Percentiles rank a stretch among this genome's conserved stretches.
phyloP scores from a whole-genome alignment of 208 protist genomes.

The Vickermania ingenoplastis region DNA sequence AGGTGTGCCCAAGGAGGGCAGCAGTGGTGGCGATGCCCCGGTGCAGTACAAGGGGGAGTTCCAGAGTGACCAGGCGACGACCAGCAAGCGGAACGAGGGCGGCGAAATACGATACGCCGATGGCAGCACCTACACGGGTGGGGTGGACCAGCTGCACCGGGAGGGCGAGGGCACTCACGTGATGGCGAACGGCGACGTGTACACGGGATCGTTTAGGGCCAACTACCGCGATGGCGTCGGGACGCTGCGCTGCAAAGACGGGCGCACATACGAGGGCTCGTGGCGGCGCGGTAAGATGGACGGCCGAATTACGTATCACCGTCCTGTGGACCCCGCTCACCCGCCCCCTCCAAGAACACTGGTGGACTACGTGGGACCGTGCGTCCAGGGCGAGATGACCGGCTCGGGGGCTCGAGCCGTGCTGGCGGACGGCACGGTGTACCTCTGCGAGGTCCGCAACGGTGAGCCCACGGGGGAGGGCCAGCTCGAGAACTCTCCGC shows the following conservation, averaged over 20 bases:
- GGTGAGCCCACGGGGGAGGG: slow-evolving; percentile 44
- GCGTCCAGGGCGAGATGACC: slow-evolving; percentile 44
- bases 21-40: slow-evolving; percentile 4
- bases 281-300: slow-evolving; percentile 44
- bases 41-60: slow-evolving; percentile 52
- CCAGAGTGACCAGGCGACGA: slow-evolving; percentile 24
- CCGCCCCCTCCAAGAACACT: slow-evolving; percentile 8
- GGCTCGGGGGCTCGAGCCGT: slow-evolving; percentile 26
- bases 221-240: slow-evolving; percentile 45
- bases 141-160: slow-evolving; percentile 31
- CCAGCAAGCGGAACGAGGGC: not conserved
- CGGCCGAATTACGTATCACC: slow-evolving; percentile 22
- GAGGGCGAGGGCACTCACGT: slow-evolving; percentile 48
- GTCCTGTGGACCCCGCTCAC: not conserved
- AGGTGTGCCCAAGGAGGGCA: not conserved
- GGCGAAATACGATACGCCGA: slow-evolving; percentile 58
- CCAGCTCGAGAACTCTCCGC: slow-evolving; percentile 28
- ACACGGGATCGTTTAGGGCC: slow-evolving; percentile 38
- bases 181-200: slow-evolving; percentile 40
- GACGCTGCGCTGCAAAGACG: slow-evolving; percentile 23
- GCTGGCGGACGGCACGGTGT: slow-evolving; percentile 52
- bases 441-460: slow-evolving; percentile 42
- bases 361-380: slow-evolving; percentile 46
- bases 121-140: slow-evolving; percentile 46
- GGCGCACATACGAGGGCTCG: slow-evolving; percentile 33